phyloP scores from a whole-genome alignment of 768 basidiomycete genomes.

The Kondoa subrosea region DNA sequence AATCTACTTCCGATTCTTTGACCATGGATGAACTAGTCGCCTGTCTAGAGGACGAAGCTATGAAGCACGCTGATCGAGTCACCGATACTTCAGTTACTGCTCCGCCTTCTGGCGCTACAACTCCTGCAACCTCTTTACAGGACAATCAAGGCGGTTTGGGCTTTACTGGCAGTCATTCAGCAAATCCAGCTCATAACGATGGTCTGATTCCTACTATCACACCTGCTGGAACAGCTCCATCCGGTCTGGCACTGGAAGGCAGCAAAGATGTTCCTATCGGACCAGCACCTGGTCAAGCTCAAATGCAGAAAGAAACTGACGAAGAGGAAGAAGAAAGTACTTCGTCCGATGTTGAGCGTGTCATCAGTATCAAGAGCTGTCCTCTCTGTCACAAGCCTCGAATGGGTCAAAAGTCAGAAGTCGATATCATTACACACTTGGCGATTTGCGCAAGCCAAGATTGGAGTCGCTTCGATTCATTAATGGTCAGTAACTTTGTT shows the following conservation, averaged over 20 bases:
- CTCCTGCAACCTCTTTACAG: background rate
- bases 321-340: background rate
- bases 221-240: background rate
- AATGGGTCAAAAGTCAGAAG: conserved; percentile 66
- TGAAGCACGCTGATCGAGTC: conserved; percentile 55
- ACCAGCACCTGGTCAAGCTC: background rate
- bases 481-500: conserved; percentile 86
- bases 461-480: conserved; percentile 72
- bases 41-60: conserved; percentile 70
- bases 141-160: conserved; percentile 9
- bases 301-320: background rate
- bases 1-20: conserved; percentile 54
- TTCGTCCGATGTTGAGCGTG: conserved; percentile 41
- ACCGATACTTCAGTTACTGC: conserved; percentile 36
- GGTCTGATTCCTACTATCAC: background rate
- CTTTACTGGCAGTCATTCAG: conserved; percentile 9
- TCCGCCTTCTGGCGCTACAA: conserved; percentile 25
- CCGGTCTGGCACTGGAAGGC: background rate
- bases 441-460: conserved; percentile 88
- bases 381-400: conserved; percentile 82
- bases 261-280: background rate
- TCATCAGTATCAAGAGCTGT: conserved; percentile 89
- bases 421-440: conserved; percentile 92
- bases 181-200: background rate
- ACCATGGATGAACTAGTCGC: conserved; percentile 61